Percentiles rank a stretch among this genome's conserved stretches.
phyloP scores from a whole-genome alignment of 2,329 filamentous ascomycete species.

The Zymoseptoria passerinii region DNA sequence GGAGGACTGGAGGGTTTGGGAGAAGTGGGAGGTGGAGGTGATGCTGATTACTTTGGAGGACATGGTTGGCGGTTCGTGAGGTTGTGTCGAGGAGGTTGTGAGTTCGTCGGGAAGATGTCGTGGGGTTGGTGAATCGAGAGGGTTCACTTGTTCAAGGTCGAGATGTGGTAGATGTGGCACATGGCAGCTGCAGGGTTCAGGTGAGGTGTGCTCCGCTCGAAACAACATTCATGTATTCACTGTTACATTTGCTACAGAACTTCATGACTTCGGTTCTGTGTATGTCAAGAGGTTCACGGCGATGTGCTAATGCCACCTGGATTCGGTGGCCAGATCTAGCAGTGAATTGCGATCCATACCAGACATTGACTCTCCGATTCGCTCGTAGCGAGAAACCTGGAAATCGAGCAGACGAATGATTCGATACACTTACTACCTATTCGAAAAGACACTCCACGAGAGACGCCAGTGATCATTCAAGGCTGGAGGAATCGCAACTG shows the following conservation, averaged over 20 bases:
- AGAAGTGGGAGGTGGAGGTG: constrained; percentile 27
- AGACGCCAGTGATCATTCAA: too few species aligned
- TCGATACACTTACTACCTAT: too few species aligned
- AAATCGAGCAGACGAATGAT: too few species aligned
- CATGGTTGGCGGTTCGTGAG: constrained; percentile 12
- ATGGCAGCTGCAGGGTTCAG: not conserved
- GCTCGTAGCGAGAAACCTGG: too few species aligned
- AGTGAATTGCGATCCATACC: too few species aligned
- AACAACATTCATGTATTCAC: too few species aligned
- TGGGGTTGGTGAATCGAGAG: not conserved
- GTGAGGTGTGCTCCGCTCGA: not conserved
- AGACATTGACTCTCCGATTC: too few species aligned
- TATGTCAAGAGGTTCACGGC: not conserved
- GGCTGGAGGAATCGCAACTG: too few species aligned
- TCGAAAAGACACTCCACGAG: too few species aligned
- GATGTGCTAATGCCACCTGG: not conserved
- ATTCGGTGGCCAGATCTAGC: too few species aligned
- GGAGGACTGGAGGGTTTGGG: constrained; percentile 23
- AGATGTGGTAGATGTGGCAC: not conserved
- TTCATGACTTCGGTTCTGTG: not conserved
- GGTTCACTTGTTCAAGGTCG: not conserved
- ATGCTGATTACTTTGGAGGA: constrained; percentile 24
- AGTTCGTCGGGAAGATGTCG: not conserved
- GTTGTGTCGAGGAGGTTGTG: not conserved
- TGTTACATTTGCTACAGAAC: too few species aligned